Evolutionary conservation across 2,329 filamentous ascomycete species (phyloP).

Genomic region (Stachybotrys elegans): DNA sequence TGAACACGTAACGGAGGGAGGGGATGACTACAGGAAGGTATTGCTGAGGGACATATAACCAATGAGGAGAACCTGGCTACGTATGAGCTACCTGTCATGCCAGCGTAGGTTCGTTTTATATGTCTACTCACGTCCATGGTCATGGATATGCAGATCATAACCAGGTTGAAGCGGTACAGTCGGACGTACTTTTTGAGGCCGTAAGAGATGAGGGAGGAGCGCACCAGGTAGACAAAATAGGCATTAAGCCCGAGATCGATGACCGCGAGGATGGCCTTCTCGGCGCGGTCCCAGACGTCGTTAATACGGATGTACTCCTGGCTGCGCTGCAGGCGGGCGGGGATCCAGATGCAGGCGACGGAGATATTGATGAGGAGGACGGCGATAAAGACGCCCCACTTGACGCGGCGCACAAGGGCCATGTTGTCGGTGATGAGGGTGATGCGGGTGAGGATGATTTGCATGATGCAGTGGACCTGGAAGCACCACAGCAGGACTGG

Average conservation of each 20-base stretch:
- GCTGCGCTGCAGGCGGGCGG: slow-evolving; percentile 35
- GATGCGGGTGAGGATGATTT: slow-evolving; percentile 48
- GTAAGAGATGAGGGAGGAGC: slow-evolving; percentile 37
- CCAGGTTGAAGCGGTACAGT: slow-evolving; percentile 32
- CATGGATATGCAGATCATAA: slow-evolving; percentile 23
- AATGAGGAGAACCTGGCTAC: slow-evolving; percentile 15
- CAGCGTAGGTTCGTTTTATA: too few species aligned
- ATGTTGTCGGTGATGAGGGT: slow-evolving; percentile 36
- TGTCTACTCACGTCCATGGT: slow-evolving; percentile 20
- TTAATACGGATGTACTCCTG: slow-evolving; percentile 36
- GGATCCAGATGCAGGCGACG: slow-evolving; percentile 47
- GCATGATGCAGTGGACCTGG: slow-evolving; percentile 38
- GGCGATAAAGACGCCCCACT: slow-evolving; percentile 35
- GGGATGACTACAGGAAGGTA: slow-evolving; percentile 16
- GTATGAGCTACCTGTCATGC: too few species aligned
- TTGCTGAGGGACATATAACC: slow-evolving; percentile 21
- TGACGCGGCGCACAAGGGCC: slow-evolving; percentile 29
- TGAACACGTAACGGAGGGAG: accelerated
- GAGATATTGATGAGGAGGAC: slow-evolving; percentile 42
- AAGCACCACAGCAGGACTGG: slow-evolving; percentile 26
- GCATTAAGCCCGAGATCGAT: slow-evolving; percentile 41
- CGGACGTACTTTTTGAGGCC: slow-evolving; percentile 43
- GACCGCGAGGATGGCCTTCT: slow-evolving; percentile 41
- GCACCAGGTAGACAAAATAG: slow-evolving; percentile 40
- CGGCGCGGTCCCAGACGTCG: slow-evolving; percentile 42